phyloP scores from a whole-genome alignment of 805 yeast genomes.

The Lachancea quebecensis region DNA sequence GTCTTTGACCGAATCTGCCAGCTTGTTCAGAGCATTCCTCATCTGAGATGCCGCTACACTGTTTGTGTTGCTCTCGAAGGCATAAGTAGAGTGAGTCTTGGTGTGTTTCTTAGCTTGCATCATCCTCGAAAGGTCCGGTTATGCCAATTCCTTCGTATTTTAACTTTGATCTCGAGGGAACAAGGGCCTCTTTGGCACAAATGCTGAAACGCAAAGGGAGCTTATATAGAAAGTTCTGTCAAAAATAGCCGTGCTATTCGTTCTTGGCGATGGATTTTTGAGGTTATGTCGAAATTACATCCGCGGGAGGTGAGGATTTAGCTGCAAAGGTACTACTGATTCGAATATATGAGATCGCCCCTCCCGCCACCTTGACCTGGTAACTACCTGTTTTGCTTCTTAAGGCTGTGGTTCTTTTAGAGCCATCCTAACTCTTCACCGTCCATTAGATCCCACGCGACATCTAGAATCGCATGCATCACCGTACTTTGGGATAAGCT shows the following conservation, averaged over 20 bases:
- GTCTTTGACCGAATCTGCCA: slow-evolving; percentile 74
- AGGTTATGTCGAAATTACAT: too few relatives aligned
- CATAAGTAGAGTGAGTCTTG: slow-evolving; percentile 43
- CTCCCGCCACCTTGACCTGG: too few relatives aligned
- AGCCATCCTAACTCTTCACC: slow-evolving; percentile 31
- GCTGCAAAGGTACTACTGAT: too few relatives aligned
- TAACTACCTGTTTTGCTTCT: too few relatives aligned
- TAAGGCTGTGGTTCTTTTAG: not conserved
- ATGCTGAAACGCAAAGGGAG: slow-evolving; percentile 3
- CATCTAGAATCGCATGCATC: slow-evolving; percentile 12
- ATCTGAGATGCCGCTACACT: slow-evolving; percentile 95
- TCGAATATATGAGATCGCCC: too few relatives aligned
- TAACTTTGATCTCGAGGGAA: not conserved
- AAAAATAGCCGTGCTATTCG: not conserved
- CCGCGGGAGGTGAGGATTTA: too few relatives aligned
- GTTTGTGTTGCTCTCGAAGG: slow-evolving; percentile 91
- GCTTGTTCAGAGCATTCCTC: slow-evolving; percentile 89
- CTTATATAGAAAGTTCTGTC: not conserved
- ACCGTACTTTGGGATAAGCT: not conserved
- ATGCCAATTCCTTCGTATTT: not conserved
- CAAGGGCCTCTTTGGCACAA: not conserved
- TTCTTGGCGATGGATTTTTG: not conserved
- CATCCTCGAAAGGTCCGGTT: slow-evolving; percentile 10
- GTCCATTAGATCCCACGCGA: slow-evolving; percentile 28
- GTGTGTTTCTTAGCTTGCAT: slow-evolving; percentile 32